Base-by-base conservation (phyloP, 257 asterid species). In the Solanum chilense region DNA sequence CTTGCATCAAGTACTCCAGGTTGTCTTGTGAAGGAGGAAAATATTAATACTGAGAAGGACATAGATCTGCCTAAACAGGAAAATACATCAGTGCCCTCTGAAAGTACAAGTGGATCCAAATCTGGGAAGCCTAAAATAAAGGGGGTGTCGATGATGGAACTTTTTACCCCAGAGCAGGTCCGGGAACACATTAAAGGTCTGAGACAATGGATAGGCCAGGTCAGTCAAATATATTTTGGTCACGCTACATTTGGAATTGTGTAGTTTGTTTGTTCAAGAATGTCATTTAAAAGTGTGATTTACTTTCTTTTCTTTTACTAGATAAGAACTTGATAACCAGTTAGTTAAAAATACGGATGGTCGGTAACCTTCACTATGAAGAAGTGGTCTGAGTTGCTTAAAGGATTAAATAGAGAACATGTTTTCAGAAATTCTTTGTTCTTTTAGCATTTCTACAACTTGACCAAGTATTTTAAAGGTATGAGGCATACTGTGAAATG, bases 131-230 rank as follows among this genome's bases (percentile, higher is more conserved):
- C 98, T 85, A 96, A 93, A 89, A 94, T 96, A 87, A 93, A 94
- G 87, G 99, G 97, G 73, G 99, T 97, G 35, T 97, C 99, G 27
- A 89, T 97, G 96, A 96, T 92, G 64, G 99, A 97, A 86, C 86
- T 97, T 89, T 97, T 97, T 92, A 94, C 99, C 80, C 98, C 98
- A 44, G 99, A 94, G 87, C 95, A 96, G 92, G 97, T 95, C 86
- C 93, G 93, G 84, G 91, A 92, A 90, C 99, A 97, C 90, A 96
- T 96, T 85, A 87, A 39, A 87, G 96, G 99, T 87, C 98, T 97
- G 83, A 91, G 99, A 87, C 97, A 90, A 93, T 97, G 99, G 99
- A 91, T 96, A 69, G 99, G 99, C 90, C 99, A 97, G 99, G 99
- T 96, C 87, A 88, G 96, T 89, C 81, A 82, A 77, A 23, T 81